Evolutionary conservation across 1,284 basidiomycete genomes (phyloP), one percentile per base, ranked within the genome.

Genomic region (Phaffia rhodozyma): DNA sequence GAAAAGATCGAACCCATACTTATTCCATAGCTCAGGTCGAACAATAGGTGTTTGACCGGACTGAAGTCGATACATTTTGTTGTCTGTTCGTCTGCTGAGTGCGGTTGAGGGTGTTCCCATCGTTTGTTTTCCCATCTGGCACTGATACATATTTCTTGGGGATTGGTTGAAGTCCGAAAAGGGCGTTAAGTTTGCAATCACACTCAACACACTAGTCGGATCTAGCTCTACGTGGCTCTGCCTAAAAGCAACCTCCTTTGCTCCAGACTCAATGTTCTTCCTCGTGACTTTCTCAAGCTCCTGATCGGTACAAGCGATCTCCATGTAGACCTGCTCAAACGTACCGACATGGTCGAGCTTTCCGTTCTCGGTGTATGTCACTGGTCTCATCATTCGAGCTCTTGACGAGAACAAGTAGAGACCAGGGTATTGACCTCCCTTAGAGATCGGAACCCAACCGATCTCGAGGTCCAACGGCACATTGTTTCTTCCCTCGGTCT

Each of bases 311-410:
- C 91, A 88, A 0, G 96, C 94, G 72, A 99, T 89, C 74, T 99
- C 90, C 88, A 98, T 93, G 76, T 98, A 99, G 13, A 98, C 96
- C 77, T 99, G 96, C 77, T 99, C 96, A 70, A 98, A 99, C 1
- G 94, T 84, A 2, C 96, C 96, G 59, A 98, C 82, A 74, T 89
- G 89, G 75, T 99, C 96, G 69, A 87, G 82, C 69, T 83, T 82
- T 61, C 86, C 86, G 74, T 97, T 98, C 66, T 81, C 78, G 54
- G 98, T 77, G 75, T 89, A 93, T 71, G 88, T 91, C 66, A 98
- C 96, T 3, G 97, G 94, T 55, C 96, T 83, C 94, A 99, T 97
- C 92, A 99, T 97, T 66, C 96, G 81, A 53, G 91, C 83, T 60
- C 85, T 82, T 20, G 86, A 85, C 25, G 89, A 83, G 78, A 99